Base-by-base conservation (phyloP, 345 rosid genomes). In the Pseudoturritis turrita region DNA sequence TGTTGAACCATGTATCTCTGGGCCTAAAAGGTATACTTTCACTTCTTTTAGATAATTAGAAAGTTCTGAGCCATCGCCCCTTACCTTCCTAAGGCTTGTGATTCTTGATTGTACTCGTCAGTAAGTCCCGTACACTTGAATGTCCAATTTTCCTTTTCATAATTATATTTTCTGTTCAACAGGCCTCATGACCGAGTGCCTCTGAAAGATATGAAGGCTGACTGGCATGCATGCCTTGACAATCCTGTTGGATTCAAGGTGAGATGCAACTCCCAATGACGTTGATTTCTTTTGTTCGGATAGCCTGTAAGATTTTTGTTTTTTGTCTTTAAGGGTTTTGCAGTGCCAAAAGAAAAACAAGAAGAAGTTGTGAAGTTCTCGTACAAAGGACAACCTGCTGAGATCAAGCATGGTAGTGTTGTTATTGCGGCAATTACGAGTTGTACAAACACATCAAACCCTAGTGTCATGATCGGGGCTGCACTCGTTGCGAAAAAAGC, bases 151-250 rank as follows among this genome's bases (percentile, higher is more conserved):
- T 40, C 26, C 14, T 23, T 43, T 44, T 35, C 39, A 47, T 25
- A 14, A 19, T 7, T 21, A 9, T 57, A 14, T 45, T 40, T 53
- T 40, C 17, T 60, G 68, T 81, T 61, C 11, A 70, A 53, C 18
- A 77, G 98, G 68, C 96, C 90, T 68, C 96, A 90, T 75, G 97
- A 92, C 72, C 88, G 89, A 59, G 97, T 89, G 77, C 58, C 86
- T 64, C 44, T 89, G 81, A 92, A 79, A 77, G 91, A 88, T 52
- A 87, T 88, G 98, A 92, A 88, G 81, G 82, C 82, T 62, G 98
- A 92, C 68, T 92, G 96, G 98, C 96, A 85, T 67, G 84, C 95
- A 41, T 89, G 98, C 75, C 89, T 88, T 59, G 86, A 83, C 47
- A 89, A 75, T 29, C 77, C 73, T 67, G 92, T 88, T 58, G 95